Evolutionary conservation across 208 protist genomes (phyloP).

Genomic region (Acanthamoeba divionensis): DNA sequence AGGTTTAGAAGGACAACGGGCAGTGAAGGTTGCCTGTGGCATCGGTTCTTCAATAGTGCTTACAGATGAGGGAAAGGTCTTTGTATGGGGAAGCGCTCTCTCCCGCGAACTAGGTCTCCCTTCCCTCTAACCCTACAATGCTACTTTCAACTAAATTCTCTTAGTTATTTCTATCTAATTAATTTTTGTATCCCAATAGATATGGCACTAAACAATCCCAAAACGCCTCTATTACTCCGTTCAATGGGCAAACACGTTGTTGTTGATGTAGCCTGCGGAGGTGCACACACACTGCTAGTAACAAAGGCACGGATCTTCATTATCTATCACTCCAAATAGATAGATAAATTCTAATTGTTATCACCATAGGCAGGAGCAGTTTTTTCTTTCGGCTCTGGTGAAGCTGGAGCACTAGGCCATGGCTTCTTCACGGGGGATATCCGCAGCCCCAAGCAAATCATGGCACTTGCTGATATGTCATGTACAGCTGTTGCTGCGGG

Average conservation of each 20-base stretch:
- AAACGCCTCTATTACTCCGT: background rate
- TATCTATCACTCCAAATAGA: background rate
- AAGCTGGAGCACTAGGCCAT: background rate
- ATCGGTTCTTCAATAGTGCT: background rate
- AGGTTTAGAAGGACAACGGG: background rate
- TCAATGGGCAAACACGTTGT: background rate
- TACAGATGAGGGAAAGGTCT: background rate
- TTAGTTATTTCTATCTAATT: background rate
- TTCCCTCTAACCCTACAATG: background rate
- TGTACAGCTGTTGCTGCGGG: background rate
- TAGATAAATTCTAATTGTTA: background rate
- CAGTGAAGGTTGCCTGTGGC: background rate
- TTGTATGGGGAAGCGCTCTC: background rate
- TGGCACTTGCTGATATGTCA: background rate
- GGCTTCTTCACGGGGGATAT: constrained; percentile 33
- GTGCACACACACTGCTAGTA: constrained; percentile 1
- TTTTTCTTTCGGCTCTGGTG: constrained; percentile 31
- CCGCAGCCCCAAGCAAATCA: background rate
- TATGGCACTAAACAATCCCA: background rate
- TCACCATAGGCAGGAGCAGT: background rate
- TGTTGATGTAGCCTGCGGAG: constrained; percentile 7
- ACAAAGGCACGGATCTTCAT: background rate
- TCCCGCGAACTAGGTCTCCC: background rate
- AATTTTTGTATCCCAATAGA: background rate
- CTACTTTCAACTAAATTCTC: background rate